These are phyloP conservation scores for Nitzschia palea DNA, from an alignment of 108 stramenopile species.

Conservation along the genomic window DNA sequence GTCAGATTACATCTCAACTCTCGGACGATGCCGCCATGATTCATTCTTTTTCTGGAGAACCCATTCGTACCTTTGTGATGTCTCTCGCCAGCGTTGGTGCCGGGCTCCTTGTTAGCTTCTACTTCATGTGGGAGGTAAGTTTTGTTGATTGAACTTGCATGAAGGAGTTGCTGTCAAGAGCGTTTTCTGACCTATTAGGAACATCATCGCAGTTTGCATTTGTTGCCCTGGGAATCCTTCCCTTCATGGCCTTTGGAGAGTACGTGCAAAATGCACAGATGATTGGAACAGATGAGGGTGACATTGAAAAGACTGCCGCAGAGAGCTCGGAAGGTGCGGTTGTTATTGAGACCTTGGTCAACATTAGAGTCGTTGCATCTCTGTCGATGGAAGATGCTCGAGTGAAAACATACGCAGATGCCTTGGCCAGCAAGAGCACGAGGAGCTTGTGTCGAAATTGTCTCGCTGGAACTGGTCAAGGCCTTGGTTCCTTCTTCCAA, in stretches of 20 bases:
- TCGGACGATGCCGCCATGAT: constrained; percentile 69
- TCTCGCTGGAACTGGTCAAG: constrained; percentile 29
- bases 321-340: constrained; percentile 54
- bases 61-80: constrained; percentile 57
- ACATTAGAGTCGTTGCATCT: constrained; percentile 66
- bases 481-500: constrained; percentile 27
- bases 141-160: too few relatives aligned
- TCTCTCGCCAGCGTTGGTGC: constrained; percentile 52
- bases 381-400: constrained; percentile 46
- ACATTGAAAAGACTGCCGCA: constrained; percentile 34
- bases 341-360: constrained; percentile 55
- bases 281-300: constrained; percentile 53
- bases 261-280: constrained; percentile 74
- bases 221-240: constrained; percentile 49
- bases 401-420: constrained; percentile 25
- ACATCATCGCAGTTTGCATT: constrained; percentile 36
- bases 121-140: constrained; percentile 61
- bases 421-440: constrained; percentile 30
- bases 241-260: constrained; percentile 65
- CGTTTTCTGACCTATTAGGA: too few relatives aligned
- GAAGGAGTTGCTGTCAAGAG: too few relatives aligned
- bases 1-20: constrained; percentile 61
- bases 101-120: constrained; percentile 56
- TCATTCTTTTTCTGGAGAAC: constrained; percentile 66
- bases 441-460: constrained; percentile 22